Evolutionary conservation across 2,329 filamentous ascomycete species (phyloP), one percentile per base, ranked within the genome.

Genomic region (Penicillium janthinellum): DNA sequence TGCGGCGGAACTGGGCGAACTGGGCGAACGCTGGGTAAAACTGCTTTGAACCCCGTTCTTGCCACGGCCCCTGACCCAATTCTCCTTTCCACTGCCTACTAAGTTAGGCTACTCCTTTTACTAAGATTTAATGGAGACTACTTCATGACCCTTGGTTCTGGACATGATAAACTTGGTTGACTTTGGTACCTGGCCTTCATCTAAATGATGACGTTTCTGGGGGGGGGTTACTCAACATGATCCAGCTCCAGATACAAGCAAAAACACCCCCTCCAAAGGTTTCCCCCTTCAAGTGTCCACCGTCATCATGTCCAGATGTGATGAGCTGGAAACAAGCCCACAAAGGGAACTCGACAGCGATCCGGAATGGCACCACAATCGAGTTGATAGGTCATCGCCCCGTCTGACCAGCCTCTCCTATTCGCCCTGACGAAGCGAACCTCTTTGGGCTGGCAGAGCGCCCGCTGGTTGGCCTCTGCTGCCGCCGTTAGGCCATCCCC

Each of bases 351-450:
- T 49, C 28, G 25, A 35, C 31, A 20, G n/a, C 28, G 45, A 14
- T 20, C 31, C 28, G 11, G 11, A 35, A 49, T 39, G 34, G 49
- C 49, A 51, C 20, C 28, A 51, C 49, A 15, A 20, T 22, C 35
- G 4, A 54, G 44, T 8, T 66, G 65, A 67, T 63, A 67, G 63
- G 60, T 67, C 65, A 58, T 49, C 39, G 42, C 35, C 45, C 54
- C 39, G 37, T 47, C 51, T 41, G 42, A 28, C 54, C 10, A 52
- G 39, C 12, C 42, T n/a, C 44, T 45, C 20, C 37, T 20, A 60
- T 57, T 59, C 45, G 61, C 56, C 54, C 57, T 51, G 25, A 58
- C 57, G 56, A 64, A 64, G 60, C 60, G 57, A 62, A 52, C 44
- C 44, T 47, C 44, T 8, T 52, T 51, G 48, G 60, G 57, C 58